These are phyloP conservation scores for Rhodotorula sphaerocarpa DNA, from an alignment of 768 basidiomycete species.

Conservation along the genomic window DNA sequence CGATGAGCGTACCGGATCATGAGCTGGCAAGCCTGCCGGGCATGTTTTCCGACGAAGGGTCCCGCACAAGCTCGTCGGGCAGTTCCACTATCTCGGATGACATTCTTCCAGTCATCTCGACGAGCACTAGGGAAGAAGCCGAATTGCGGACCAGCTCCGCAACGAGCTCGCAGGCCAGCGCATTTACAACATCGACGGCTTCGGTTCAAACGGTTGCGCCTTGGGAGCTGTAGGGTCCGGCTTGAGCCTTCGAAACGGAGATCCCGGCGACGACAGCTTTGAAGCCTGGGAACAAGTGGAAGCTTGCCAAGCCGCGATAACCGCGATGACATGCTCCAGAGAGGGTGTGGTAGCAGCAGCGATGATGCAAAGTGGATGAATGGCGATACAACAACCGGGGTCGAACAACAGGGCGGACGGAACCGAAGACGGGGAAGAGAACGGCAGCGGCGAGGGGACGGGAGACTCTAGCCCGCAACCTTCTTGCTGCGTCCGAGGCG, in stretches of 20 bases:
- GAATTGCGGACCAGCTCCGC: too few relatives aligned
- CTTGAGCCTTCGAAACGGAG: too few relatives aligned
- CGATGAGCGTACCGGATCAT: constrained; percentile 8
- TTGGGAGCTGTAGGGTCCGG: too few relatives aligned
- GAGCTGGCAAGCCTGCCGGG: background rate
- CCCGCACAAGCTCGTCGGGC: constrained; percentile 1
- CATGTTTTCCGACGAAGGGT: background rate
- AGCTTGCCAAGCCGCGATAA: too few relatives aligned
- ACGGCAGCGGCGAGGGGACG: background rate
- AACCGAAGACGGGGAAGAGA: background rate
- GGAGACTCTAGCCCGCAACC: constrained; percentile 22
- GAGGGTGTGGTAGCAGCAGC: too few relatives aligned
- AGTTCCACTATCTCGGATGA: background rate
- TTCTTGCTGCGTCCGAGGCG: constrained; percentile 38
- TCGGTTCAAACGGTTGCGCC: too few relatives aligned
- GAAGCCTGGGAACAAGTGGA: too few relatives aligned
- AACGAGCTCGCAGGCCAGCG: too few relatives aligned
- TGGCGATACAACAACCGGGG: background rate
- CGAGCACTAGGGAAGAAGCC: too few relatives aligned
- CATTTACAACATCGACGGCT: too few relatives aligned
- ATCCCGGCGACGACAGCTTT: too few relatives aligned
- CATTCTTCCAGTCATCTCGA: background rate
- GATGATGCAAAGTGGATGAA: background rate
- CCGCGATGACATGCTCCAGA: too few relatives aligned
- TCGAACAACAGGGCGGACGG: background rate